A percentile compares a stretch with the other conserved stretches of the same genome.
Conservation (phyloP, 495 filamentous ascomycete genomes). For the Tuber calosporum region DNA sequence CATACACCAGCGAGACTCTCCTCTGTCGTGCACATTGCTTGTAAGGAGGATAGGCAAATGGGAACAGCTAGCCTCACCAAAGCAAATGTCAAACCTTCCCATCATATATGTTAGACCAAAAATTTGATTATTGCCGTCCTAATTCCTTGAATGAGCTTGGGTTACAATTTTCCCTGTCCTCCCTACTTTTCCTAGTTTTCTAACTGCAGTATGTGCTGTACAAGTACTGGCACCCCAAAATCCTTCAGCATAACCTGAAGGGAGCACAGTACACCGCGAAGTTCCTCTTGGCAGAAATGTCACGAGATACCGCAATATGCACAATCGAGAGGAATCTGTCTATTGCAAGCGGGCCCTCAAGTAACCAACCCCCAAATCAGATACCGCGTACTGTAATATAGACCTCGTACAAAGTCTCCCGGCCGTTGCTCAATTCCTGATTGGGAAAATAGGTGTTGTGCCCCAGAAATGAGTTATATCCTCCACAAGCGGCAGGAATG, state of each 20-base stretch:
- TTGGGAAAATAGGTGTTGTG: not conserved
- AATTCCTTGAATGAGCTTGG: not conserved
- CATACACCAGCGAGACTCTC: not conserved
- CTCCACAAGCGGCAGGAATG: not conserved
- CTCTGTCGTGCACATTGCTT: not conserved
- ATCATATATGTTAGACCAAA: not conserved
- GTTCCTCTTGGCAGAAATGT: not conserved
- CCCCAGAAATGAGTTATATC: not conserved
- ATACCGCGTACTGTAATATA: not conserved
- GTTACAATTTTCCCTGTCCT: not conserved
- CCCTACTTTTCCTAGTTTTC: not conserved
- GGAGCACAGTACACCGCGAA: not conserved
- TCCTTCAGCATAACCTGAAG: not conserved
- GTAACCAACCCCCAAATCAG: not conserved
- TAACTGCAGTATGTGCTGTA: not conserved
- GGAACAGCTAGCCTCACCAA: not conserved
- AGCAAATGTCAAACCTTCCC: not conserved
- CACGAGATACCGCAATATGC: not conserved
- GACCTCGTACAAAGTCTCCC: not conserved
- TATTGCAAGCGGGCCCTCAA: not conserved
- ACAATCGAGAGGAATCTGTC: not conserved
- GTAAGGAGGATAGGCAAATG: not conserved
- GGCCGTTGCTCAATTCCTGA: not conserved
- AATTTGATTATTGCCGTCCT: not conserved
- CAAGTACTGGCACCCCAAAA: too few species aligned